Evolutionary conservation across 495 filamentous ascomycete genomes (phyloP).

Genomic region (Cryomyces minteri): DNA sequence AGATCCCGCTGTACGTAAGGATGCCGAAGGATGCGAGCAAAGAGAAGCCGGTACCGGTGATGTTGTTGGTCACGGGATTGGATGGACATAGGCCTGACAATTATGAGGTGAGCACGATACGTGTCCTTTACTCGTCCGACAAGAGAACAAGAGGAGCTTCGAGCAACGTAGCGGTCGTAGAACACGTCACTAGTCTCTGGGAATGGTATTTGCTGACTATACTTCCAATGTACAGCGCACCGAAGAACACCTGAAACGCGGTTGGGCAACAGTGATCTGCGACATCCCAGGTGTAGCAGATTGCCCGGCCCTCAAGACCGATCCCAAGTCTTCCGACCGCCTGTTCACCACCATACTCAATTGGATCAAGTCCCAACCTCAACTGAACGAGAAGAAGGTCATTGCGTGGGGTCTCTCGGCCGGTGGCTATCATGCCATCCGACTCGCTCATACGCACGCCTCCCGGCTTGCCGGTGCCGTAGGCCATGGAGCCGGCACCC

Average conservation of each 20-base stretch:
- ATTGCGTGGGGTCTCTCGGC: constrained; percentile 54
- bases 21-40: constrained; percentile 25
- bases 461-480: constrained; percentile 34
- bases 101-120: constrained; percentile 16
- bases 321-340: constrained; percentile 31
- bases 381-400: constrained; percentile 41
- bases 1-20: constrained; percentile 47
- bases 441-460: constrained; percentile 51
- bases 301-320: constrained; percentile 42
- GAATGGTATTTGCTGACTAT: too few relatives aligned
- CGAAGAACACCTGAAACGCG: constrained; percentile 39
- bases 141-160: too few relatives aligned
- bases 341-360: constrained; percentile 45
- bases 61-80: constrained; percentile 54
- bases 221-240: constrained; percentile 21
- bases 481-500: constrained; percentile 53
- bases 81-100: constrained; percentile 66
- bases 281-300: constrained; percentile 68
- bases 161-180: too few relatives aligned
- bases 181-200: too few relatives aligned
- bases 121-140: too few relatives aligned
- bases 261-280: constrained; percentile 45
- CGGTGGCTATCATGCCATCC: constrained; percentile 57
- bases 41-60: constrained; percentile 30
- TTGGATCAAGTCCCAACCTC: constrained; percentile 36